These are phyloP conservation scores for Hypoxylon fragiforme DNA, from an alignment of 495 filamentous ascomycete genomes.

Conservation along the genomic window DNA sequence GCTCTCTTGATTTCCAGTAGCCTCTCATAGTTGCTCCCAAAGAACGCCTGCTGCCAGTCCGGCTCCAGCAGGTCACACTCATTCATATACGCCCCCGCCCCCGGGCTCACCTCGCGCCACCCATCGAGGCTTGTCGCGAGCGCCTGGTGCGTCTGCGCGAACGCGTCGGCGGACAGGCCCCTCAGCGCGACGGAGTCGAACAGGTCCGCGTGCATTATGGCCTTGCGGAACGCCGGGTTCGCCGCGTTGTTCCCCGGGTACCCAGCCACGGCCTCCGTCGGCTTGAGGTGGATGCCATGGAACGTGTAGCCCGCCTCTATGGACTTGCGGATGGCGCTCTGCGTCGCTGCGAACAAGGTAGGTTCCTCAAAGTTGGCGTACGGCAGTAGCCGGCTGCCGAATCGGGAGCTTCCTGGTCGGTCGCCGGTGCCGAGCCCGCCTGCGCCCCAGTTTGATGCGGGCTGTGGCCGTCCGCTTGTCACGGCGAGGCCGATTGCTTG, in stretches of 20 bases:
- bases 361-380: constrained; percentile 45
- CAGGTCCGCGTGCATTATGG: constrained; percentile 53
- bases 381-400: constrained; percentile 56
- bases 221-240: constrained; percentile 54
- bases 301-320: constrained; percentile 43
- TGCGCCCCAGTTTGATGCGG: constrained; percentile 31
- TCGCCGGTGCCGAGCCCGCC: constrained; percentile 21
- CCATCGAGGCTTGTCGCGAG: constrained; percentile 27
- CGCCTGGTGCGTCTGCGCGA: constrained; percentile 16
- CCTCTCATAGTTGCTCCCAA: constrained; percentile 50
- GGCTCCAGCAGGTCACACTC: constrained; percentile 65
- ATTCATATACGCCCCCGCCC: constrained; percentile 51
- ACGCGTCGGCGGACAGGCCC: constrained; percentile 17
- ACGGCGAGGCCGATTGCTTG: constrained; percentile 35
- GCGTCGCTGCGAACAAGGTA: constrained; percentile 41
- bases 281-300: constrained; percentile 43
- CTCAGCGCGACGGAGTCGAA: constrained; percentile 22
- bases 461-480: constrained; percentile 10
- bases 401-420: constrained; percentile 33
- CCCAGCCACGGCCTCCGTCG: constrained; percentile 29
- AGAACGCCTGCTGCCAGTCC: constrained; percentile 65
- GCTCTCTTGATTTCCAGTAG: constrained; percentile 53
- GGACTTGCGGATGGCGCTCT: constrained; percentile 43
- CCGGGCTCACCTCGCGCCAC: constrained; percentile 39
- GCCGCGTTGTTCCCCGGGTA: constrained; percentile 47